These are phyloP conservation scores for Zymoseptoria brevis DNA, from an alignment of 2,329 filamentous ascomycete genomes.

Conservation along the genomic window DNA sequence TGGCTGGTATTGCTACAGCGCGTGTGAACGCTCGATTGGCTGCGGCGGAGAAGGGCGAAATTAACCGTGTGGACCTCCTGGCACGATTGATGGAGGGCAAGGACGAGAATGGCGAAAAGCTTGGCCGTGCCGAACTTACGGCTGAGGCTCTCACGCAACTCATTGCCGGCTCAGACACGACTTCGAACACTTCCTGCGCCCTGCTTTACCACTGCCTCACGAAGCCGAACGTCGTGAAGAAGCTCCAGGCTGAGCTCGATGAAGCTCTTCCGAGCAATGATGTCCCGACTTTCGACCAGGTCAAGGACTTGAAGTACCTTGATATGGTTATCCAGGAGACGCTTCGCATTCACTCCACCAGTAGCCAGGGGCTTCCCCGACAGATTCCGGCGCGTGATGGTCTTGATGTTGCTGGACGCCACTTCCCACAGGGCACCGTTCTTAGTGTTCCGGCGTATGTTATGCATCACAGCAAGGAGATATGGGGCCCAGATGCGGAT, in stretches of 20 bases:
- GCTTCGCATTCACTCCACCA: slow-evolving; percentile 79
- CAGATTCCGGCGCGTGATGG: slow-evolving; percentile 59
- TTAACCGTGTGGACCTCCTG: slow-evolving; percentile 69
- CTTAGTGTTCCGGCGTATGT: slow-evolving; percentile 36
- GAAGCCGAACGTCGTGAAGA: slow-evolving; percentile 62
- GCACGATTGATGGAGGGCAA: slow-evolving; percentile 77
- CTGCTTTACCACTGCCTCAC: slow-evolving; percentile 67
- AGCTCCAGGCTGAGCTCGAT: slow-evolving; percentile 71
- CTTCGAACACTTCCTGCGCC: slow-evolving; percentile 48
- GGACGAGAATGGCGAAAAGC: slow-evolving; percentile 67
- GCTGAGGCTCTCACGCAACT: slow-evolving; percentile 85
- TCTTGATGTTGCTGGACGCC: slow-evolving; percentile 55
- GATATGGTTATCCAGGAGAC: slow-evolving; percentile 72
- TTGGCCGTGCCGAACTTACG: slow-evolving; percentile 72
- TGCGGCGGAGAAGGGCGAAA: slow-evolving; percentile 47
- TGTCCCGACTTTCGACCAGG: slow-evolving; percentile 63
- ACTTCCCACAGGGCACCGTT: slow-evolving; percentile 51
- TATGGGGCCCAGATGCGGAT: slow-evolving; percentile 36
- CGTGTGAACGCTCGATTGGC: slow-evolving; percentile 68
- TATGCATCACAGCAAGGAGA: slow-evolving; percentile 34
- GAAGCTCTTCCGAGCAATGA: slow-evolving; percentile 51
- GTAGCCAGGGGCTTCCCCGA: slow-evolving; percentile 75
- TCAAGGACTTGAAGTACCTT: slow-evolving; percentile 70
- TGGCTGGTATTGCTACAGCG: slow-evolving; percentile 82
- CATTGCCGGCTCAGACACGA: slow-evolving; percentile 67